phyloP scores from a whole-genome alignment of 352 stramenopile species.

The Globisporangium camurandrum region DNA sequence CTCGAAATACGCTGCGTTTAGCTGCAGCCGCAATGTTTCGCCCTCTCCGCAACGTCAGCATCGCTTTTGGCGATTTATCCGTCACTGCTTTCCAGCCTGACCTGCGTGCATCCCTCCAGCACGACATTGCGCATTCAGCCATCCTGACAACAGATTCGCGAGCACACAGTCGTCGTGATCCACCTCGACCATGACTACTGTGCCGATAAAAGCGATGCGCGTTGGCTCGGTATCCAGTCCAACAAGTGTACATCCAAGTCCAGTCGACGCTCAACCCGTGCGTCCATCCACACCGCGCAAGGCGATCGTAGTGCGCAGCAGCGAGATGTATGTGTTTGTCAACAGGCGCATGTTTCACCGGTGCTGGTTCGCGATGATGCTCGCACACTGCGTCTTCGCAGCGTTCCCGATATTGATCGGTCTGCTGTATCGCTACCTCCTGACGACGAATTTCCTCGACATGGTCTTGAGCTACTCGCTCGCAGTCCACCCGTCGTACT shows the following conservation, averaged over 20 bases:
- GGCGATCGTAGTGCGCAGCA: neutral
- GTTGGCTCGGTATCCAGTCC: neutral
- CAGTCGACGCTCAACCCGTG: neutral
- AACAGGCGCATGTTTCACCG: neutral
- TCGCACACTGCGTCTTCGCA: neutral
- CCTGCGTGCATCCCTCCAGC: too few relatives aligned
- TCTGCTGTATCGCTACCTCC: constrained; percentile 6
- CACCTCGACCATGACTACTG: too few relatives aligned
- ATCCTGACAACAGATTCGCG: too few relatives aligned
- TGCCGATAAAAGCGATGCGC: neutral
- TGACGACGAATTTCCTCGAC: neutral
- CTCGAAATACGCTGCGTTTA: too few relatives aligned
- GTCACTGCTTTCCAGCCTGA: too few relatives aligned
- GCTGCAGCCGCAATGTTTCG: too few relatives aligned
- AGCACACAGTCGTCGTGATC: too few relatives aligned
- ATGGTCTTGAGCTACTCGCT: constrained; percentile 4
- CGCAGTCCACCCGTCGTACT: constrained; percentile 1
- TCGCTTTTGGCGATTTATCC: too few relatives aligned
- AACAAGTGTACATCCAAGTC: neutral
- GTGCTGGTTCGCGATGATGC: neutral
- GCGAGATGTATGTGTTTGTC: neutral
- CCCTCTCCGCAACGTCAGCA: too few relatives aligned
- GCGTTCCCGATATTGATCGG: neutral
- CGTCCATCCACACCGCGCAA: neutral
- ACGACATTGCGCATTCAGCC: too few relatives aligned